These are phyloP conservation scores for Hyphodiscus sp. DNA, from an alignment of 2,329 filamentous ascomycete genomes.

Conservation along the genomic window DNA sequence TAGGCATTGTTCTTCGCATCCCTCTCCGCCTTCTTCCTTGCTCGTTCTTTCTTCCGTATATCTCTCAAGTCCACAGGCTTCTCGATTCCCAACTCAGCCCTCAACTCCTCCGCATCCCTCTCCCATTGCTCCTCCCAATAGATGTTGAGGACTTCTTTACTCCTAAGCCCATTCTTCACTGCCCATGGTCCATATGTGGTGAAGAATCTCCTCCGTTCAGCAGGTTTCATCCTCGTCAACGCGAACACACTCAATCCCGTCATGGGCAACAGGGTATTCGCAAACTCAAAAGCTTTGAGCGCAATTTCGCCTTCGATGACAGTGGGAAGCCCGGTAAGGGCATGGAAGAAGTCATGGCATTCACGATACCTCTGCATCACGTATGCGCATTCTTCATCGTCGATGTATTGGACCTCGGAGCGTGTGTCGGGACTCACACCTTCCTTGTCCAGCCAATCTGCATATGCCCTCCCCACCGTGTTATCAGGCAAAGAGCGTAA, in stretches of 20 bases:
- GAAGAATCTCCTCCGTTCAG: conserved; percentile 62
- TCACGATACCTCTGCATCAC: conserved; percentile 98
- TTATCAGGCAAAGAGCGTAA: conserved; percentile 67
- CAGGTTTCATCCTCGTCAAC: conserved; percentile 54
- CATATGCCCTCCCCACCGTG: conserved; percentile 77
- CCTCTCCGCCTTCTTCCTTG: conserved; percentile 61
- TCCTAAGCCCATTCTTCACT: conserved; percentile 68
- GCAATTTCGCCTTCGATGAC: conserved; percentile 95
- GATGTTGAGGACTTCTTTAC: conserved; percentile 83
- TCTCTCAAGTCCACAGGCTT: conserved; percentile 78
- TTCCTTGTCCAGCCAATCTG: conserved; percentile 86
- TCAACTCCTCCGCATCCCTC: conserved; percentile 71
- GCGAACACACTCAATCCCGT: conserved; percentile 81
- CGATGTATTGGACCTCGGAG: conserved; percentile 76
- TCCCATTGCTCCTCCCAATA: conserved; percentile 97
- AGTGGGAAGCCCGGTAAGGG: conserved; percentile 81
- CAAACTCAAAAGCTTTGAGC: conserved; percentile 96
- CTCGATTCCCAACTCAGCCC: conserved; percentile 74
- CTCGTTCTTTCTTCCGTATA: conserved; percentile 64
- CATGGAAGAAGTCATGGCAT: conserved; percentile 97
- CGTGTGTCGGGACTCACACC: conserved; percentile 90
- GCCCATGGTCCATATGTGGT: conserved; percentile 85
- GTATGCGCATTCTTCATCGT: conserved; percentile 93
- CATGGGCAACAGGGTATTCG: conserved; percentile 93
- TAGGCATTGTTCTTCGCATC: conserved; percentile 34